Base-by-base conservation (phyloP, 441 rosid genomes). In the Manihot esculenta region DNA sequence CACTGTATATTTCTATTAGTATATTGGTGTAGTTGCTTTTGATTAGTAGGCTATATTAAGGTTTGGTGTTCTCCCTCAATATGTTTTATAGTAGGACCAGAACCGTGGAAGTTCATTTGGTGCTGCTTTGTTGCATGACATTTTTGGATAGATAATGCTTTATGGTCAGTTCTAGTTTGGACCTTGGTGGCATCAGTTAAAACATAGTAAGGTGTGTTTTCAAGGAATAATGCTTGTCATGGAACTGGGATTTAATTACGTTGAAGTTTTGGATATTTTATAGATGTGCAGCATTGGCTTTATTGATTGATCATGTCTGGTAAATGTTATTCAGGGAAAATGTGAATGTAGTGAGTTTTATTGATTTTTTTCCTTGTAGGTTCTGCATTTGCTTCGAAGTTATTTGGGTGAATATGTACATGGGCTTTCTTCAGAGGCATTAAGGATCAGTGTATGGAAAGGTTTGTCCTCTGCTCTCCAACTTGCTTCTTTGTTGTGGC, bases 391-490 rank as follows among this genome's bases (percentile, higher is more conserved):
- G 90, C 98, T 95, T 82, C 96, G 95, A 77, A 89, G 86, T 81
- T 95, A 95, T 80, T 84, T 95, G 86, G 98, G 99, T 20, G 97
- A 95, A 77, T 93, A 95, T 76, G 99, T 95, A 57, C 91, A 93
- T 48, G 98, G 97, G 72, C 97, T 95, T 67, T 95, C 99, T 1
- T 80, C 70, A 15, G 99, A 95, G 84, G 98, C 97, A 69, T 78
- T 95, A 81, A 81, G 97, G 77, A 95, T 95, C 80, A 93, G 99
- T 79, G 98, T 95, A 66, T 95, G 98, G 99, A 91, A 90, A 86
- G 99, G 98, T 95, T 76, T 51, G 80, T 66, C 57, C 54, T 66
- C 53, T 12, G 47, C 48, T 66, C 58, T 61, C 20, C 71, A 24
- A 21, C 60, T 18, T 26, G 10, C 47, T 55, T 71, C 26, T 64